Evolutionary conservation across 2,329 filamentous ascomycete species (phyloP), one percentile per base, ranked within the genome.

Genomic region (Pestalotiopsis sp.): DNA sequence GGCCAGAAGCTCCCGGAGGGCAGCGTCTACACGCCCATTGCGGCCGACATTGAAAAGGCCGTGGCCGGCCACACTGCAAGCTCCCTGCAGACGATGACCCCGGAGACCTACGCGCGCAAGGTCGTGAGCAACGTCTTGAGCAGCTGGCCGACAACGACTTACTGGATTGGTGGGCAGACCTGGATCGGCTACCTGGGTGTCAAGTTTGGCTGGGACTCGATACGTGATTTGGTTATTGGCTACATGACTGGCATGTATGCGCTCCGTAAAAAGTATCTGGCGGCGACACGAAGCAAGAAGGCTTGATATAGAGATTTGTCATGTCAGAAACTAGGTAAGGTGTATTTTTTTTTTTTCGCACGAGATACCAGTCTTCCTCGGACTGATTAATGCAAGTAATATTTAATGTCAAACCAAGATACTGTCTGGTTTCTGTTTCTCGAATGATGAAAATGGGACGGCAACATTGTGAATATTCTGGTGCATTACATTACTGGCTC

Each of bases 111-210:
- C 52, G 68, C 72, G 2, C 38, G 65, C 7, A 60, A 45, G 58
- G 71, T 72, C n/a, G 71, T 70, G 5, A 31, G 12, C n/a, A 69
- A 73, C 58, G 64, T 67, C 4, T 61, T 72, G 49, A 68, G 63
- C 60, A 27, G 66, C 20, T 38, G 62, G 60, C 69, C 72, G 17
- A 66, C 59, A 2, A 67, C 68, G 45, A 68, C 62, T 2, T 25
- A 72, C 52, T 73, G 70, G 70, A 36, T 72, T n/a, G 72, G 72
- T 14, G 68, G 68, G 6, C 41, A 38, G 36, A 49, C 69, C n/a
- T 57, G 23, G 17, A 14, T 68, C 9, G 56, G 52, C 66, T 71
- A 71, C 70, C 9, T 70, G 4, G 68, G 61, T 3, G 27, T 49
- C 31, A 64, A 62, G 7, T 65, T 73, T n/a, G 66, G 68, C 13